phyloP scores from a whole-genome alignment of 75 land plant species.

The Selaginella moellendorffii region DNA sequence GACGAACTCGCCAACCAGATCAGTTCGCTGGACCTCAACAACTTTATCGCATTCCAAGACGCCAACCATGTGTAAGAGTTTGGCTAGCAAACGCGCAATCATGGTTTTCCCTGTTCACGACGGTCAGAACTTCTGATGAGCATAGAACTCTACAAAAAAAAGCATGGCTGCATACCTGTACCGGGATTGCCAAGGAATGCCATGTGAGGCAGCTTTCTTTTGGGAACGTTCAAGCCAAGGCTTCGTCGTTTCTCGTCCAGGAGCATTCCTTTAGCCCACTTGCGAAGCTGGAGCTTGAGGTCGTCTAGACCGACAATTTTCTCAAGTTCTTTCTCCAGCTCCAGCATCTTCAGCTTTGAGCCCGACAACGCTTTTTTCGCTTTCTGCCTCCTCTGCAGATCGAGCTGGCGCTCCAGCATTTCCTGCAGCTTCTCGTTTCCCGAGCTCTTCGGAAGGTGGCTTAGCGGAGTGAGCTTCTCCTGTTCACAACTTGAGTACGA shows the following conservation, averaged over 20 bases:
- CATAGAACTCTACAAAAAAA: neutral
- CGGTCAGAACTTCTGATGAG: no score
- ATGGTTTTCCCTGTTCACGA: constrained; percentile 91
- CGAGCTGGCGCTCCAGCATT: constrained; percentile 36
- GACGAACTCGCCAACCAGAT: constrained; percentile 95
- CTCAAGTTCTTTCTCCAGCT: constrained; percentile 48
- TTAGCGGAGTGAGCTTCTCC: constrained; percentile 68
- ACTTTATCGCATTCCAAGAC: constrained; percentile 72
- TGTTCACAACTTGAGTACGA: constrained; percentile 10
- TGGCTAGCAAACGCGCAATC: constrained; percentile 79
- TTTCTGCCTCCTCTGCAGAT: constrained; percentile 47
- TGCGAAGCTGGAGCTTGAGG: constrained; percentile 51
- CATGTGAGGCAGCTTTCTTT: constrained; percentile 66
- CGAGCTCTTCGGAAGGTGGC: constrained; percentile 58
- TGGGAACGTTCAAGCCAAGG: constrained; percentile 60
- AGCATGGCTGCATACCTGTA: constrained; percentile 38
- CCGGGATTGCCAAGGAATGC: constrained; percentile 86
- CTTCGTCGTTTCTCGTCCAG: constrained; percentile 58
- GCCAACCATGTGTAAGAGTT: constrained; percentile 75
- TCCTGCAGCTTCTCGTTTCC: constrained; percentile 46
- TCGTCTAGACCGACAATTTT: constrained; percentile 54
- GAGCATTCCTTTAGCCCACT: constrained; percentile 84
- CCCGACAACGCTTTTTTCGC: constrained; percentile 46
- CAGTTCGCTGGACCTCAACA: constrained; percentile 87
- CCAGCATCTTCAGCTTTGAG: constrained; percentile 55